Percentiles rank a stretch among this genome's conserved stretches.
These are phyloP conservation scores for Macrophomina pseudophaseolina DNA, from an alignment of 2,329 filamentous ascomycete species.

Conservation along the genomic window DNA sequence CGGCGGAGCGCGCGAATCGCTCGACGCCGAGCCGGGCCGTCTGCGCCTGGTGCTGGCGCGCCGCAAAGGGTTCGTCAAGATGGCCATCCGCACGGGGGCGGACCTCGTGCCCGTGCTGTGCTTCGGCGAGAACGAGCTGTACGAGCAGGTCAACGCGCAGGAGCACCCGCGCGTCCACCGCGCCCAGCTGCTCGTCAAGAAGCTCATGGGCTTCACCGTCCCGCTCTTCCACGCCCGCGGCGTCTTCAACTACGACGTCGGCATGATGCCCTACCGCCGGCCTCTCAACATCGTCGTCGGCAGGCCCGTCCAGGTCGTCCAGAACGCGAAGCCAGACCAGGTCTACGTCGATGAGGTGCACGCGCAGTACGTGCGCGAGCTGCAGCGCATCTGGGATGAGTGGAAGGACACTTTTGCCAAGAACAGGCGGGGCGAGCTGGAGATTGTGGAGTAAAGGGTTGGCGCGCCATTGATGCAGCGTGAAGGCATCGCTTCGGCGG, in stretches of 20 bases:
- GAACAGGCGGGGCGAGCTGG: slow-evolving; percentile 67
- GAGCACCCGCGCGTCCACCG: slow-evolving; percentile 80
- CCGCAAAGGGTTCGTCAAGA: slow-evolving; percentile 91
- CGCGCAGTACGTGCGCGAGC: slow-evolving; percentile 74
- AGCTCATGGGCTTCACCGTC: slow-evolving; percentile 87
- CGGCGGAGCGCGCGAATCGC: slow-evolving; percentile 87
- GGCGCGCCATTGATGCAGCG: too few relatives aligned
- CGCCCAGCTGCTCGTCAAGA: slow-evolving; percentile 83
- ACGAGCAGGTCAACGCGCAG: slow-evolving; percentile 82
- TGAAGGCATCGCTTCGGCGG: too few relatives aligned
- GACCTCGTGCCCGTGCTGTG: slow-evolving; percentile 90
- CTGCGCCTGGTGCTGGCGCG: slow-evolving; percentile 79
- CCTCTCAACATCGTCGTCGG: slow-evolving; percentile 91
- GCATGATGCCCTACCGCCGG: slow-evolving; percentile 89
- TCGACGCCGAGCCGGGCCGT: slow-evolving; percentile 81
- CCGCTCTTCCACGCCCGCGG: slow-evolving; percentile 89
- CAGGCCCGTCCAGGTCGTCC: slow-evolving; percentile 73
- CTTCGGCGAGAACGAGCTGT: slow-evolving; percentile 95
- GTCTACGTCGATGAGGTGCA: slow-evolving; percentile 83
- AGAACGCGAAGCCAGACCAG: slow-evolving; percentile 68
- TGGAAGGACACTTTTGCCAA: slow-evolving; percentile 78
- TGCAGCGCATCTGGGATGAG: slow-evolving; percentile 73
- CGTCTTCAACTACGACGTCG: slow-evolving; percentile 97
- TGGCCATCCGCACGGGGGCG: slow-evolving; percentile 89
- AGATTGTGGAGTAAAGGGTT: slow-evolving; percentile 62